A percentile compares a stretch with the other conserved stretches of the same genome.
phyloP scores from a whole-genome alignment of 805 yeast genomes.

The Cyberlindnera suaveolens region DNA sequence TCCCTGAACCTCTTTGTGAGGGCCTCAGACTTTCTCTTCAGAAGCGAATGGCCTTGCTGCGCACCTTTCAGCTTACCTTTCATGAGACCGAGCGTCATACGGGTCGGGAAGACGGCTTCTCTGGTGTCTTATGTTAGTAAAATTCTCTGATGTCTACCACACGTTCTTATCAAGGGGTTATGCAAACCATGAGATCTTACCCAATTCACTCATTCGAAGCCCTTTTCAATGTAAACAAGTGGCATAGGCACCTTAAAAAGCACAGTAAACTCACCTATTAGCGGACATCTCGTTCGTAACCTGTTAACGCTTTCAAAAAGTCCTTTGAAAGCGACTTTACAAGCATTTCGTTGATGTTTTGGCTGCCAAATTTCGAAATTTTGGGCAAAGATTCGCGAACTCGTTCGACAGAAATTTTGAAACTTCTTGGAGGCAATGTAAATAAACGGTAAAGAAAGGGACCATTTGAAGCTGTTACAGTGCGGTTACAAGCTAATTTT shows the following conservation, averaged over 20 bases:
- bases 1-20: conserved; percentile 94
- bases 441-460: too few relatives aligned
- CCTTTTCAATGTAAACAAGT: not conserved
- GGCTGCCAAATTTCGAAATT: too few relatives aligned
- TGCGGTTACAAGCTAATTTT: too few relatives aligned
- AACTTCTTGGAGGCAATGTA: too few relatives aligned
- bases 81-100: conserved; percentile 95
- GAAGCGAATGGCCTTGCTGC: conserved; percentile 87
- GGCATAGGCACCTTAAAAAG: too few relatives aligned
- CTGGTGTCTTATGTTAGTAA: conserved; percentile 30
- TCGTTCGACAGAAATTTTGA: not conserved
- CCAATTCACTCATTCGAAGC: not conserved
- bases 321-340: not conserved
- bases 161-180: too few relatives aligned
- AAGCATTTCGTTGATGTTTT: too few relatives aligned
- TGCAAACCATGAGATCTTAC: too few relatives aligned
- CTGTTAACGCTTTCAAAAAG: not conserved
- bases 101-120: conserved; percentile 95
- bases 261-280: conserved; percentile 12
- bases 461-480: too few relatives aligned
- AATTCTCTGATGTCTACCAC: not conserved
- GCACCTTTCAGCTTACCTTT: conserved; percentile 96
- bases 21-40: conserved; percentile 96
- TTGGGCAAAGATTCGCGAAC: not conserved
- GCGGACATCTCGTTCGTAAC: not conserved